Evolutionary conservation across 2,329 filamentous ascomycete genomes (phyloP), one percentile per base, ranked within the genome.

Genomic region (Stromatinia cepivora): DNA sequence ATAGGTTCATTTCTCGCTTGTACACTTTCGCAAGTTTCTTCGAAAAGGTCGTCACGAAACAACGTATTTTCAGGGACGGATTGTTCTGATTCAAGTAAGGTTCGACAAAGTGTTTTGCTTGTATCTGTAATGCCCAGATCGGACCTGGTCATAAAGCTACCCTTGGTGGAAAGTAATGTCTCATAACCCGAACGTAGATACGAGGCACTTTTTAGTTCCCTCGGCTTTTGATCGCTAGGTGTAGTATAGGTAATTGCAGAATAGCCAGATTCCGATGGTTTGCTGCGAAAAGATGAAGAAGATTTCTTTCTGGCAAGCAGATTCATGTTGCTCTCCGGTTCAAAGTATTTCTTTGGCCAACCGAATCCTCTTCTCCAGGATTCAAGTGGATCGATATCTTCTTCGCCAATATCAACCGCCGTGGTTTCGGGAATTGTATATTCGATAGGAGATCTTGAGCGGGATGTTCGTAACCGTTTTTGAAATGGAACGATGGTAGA

Each of bases 131-230:
- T 75, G 8, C 72, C 78, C 5, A 77, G 64, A 3, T 75, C 59
- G 1, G 77, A 80, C 57, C 78, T 74, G 10, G 53, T 57, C 78
- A 84, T 81, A 65, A 78, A 82, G 72, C 76, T 80, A n/a, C 81
- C 80, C 68, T 81, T 81, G 9, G 76, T 78, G 42, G 70, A 72
- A 62, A 83, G 81, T 0, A 80, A 57, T 15, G 63, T 75, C 71
- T 72, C 66, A 70, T 83, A 84, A 25, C 75, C 77, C 54, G 73
- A 67, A 71, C 80, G 73, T 71, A 72, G 61, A 63, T 82, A 82
- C 8, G 67, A 76, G 3, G 77, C 75, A 73, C 75, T 81, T 74
- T 81, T 82, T 71, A 74, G 76, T 64, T 80, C 79, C 54, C 78
- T 77, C 66, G 75, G 77, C 76, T 73, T 80, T 74, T 81, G 75